These are phyloP conservation scores for Isatis lusitanica DNA, from an alignment of 441 rosid species.

Conservation along the genomic window DNA sequence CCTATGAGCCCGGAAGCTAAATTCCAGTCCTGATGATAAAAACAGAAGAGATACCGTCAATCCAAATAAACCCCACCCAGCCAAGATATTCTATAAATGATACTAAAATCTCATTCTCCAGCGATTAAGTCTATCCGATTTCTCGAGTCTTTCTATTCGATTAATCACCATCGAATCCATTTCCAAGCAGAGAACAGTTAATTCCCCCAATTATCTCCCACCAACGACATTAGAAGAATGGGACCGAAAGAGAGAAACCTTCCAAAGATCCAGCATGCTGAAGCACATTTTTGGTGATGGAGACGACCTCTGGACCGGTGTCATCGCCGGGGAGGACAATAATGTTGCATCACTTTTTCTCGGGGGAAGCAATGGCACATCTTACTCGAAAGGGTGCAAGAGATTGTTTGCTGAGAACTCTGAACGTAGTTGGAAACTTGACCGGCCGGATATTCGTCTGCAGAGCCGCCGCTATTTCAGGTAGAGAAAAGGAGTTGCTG, in stretches of 20 bases:
- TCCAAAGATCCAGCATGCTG: constrained; percentile 69
- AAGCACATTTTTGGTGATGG: constrained; percentile 72
- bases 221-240: not conserved
- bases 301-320: constrained; percentile 85
- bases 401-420: constrained; percentile 31
- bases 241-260: constrained; percentile 47
- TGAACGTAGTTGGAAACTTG: constrained; percentile 29
- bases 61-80: no score
- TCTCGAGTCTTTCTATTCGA: not conserved
- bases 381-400: constrained; percentile 41
- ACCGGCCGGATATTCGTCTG: constrained; percentile 40
- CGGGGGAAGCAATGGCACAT: constrained; percentile 49
- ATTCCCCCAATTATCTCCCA: not conserved
- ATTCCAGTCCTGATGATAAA: constrained; percentile 60
- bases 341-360: constrained; percentile 57
- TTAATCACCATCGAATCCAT: not conserved
- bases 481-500: not conserved
- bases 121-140: no score
- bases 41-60: not conserved
- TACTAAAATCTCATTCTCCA: not conserved
- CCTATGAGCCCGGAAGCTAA: constrained; percentile 77
- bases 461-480: constrained; percentile 55
- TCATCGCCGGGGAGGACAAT: constrained; percentile 94
- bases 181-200: constrained; percentile 1
- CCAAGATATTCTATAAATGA: not conserved